phyloP scores from a whole-genome alignment of 257 asterid genomes.

The Datura wrightii region DNA sequence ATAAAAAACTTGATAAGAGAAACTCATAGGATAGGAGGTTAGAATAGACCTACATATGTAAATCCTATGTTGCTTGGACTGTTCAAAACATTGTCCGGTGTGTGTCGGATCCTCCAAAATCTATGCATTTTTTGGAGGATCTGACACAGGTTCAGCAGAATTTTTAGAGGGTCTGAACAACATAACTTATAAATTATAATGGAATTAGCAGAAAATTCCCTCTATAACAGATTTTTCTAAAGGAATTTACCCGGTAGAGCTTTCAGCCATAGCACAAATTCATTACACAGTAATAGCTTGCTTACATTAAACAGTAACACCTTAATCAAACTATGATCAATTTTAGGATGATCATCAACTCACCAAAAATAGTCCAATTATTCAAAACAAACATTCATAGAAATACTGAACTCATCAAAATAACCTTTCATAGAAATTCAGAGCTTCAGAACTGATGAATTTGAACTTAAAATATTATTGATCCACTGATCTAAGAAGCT shows the following conservation, averaged over 20 bases:
- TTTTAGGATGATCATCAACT: constrained; percentile 6
- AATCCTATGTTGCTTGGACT: background rate
- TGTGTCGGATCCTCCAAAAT: background rate
- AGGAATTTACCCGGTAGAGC: background rate
- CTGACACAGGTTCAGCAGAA: background rate
- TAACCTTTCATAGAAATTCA: background rate
- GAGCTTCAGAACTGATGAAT: background rate
- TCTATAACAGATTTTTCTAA: background rate
- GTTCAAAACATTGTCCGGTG: background rate
- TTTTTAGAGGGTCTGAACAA: background rate
- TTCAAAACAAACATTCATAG: background rate
- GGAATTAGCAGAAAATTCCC: background rate
- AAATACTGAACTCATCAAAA: constrained; percentile 6
- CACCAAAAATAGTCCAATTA: background rate
- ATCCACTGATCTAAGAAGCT: constrained; percentile 43
- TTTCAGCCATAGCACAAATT: background rate
- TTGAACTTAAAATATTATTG: constrained; percentile 51
- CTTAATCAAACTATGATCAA: constrained; percentile 19
- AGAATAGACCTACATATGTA: background rate
- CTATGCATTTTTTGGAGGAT: background rate
- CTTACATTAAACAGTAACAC: constrained; percentile 16
- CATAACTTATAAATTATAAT: background rate
- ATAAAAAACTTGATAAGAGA: background rate
- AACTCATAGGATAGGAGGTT: background rate
- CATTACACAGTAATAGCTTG: background rate